phyloP scores from a whole-genome alignment of 345 rosid species.

The Melaleuca quinquenervia region DNA sequence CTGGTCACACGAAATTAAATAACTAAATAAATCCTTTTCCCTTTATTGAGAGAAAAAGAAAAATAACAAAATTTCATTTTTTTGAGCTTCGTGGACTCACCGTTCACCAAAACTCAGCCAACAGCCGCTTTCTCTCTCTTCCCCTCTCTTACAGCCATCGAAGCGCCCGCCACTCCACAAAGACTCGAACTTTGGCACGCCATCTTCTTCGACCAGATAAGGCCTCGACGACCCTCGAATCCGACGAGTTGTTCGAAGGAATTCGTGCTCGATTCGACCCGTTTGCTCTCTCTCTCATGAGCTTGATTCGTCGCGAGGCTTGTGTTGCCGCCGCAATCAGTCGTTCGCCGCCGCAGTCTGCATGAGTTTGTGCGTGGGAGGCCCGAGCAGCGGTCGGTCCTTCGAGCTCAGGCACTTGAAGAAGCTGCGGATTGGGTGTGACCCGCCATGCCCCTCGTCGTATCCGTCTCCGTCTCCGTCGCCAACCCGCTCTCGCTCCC shows the following conservation, averaged over 20 bases:
- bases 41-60: too few species aligned
- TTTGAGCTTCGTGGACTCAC: neutral
- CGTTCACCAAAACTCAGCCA: neutral
- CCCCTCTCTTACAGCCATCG: neutral
- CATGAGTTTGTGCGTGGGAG: conserved; percentile 6
- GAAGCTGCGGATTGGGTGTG: neutral
- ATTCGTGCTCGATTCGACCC: neutral
- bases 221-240: neutral
- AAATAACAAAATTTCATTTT: rapidly evolving
- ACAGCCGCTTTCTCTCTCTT: too few species aligned
- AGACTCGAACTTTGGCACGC: neutral
- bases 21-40: neutral
- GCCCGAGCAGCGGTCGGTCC: neutral
- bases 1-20: neutral
- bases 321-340: neutral
- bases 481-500: conserved; percentile 3
- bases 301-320: neutral
- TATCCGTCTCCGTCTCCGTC: neutral
- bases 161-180: neutral
- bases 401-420: neutral
- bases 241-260: neutral
- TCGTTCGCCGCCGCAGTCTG: neutral
- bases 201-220: neutral
- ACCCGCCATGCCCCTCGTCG: neutral
- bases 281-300: neutral